Percentiles rank a stretch among this genome's conserved stretches.
Evolutionary conservation across 2,329 filamentous ascomycete genomes (phyloP).

Genomic region (Alternaria infectoria): DNA sequence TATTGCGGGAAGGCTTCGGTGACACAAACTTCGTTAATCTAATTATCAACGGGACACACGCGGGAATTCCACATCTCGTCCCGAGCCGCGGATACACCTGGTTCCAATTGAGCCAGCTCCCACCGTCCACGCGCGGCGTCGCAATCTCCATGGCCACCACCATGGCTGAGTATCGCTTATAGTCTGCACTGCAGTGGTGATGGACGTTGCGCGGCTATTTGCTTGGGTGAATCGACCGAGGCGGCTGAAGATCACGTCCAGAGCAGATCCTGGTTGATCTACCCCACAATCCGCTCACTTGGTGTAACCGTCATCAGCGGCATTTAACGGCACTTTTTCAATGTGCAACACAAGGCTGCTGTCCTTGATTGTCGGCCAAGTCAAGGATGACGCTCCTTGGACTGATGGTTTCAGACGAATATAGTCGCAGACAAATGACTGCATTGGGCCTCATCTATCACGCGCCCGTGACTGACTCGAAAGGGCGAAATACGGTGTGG

Average conservation of each 20-base stretch:
- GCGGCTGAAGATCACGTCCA: conserved; percentile 24
- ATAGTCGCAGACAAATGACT: conserved; percentile 18
- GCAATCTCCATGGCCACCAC: conserved; percentile 12
- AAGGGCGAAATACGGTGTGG: conserved; percentile 39
- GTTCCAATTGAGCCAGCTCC: conserved; percentile 26
- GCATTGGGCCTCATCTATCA: conserved; percentile 28
- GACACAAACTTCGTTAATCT: conserved; percentile 45
- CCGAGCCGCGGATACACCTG: conserved; percentile 44
- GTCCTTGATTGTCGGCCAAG: neutral
- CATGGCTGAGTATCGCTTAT: conserved; percentile 11
- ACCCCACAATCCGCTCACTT: conserved; percentile 36
- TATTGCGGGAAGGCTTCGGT: conserved; percentile 25
- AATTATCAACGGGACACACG: conserved; percentile 29
- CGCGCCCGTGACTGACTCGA: conserved; percentile 31
- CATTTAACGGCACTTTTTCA: conserved; percentile 24
- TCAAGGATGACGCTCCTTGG: conserved; percentile 6
- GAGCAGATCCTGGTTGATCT: conserved; percentile 16
- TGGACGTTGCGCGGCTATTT: conserved; percentile 26
- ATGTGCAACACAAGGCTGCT: conserved; percentile 25
- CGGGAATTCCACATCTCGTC: conserved; percentile 39
- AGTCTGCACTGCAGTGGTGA: conserved; percentile 14
- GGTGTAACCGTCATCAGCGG: conserved; percentile 23
- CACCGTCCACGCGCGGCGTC: conserved; percentile 20
- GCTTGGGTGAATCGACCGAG: conserved; percentile 26
- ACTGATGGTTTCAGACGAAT: conserved; percentile 14